Evolutionary conservation across 1,284 basidiomycete genomes (phyloP), one percentile per base, ranked within the genome.

Genomic region (Chondrostereum purpureum): DNA sequence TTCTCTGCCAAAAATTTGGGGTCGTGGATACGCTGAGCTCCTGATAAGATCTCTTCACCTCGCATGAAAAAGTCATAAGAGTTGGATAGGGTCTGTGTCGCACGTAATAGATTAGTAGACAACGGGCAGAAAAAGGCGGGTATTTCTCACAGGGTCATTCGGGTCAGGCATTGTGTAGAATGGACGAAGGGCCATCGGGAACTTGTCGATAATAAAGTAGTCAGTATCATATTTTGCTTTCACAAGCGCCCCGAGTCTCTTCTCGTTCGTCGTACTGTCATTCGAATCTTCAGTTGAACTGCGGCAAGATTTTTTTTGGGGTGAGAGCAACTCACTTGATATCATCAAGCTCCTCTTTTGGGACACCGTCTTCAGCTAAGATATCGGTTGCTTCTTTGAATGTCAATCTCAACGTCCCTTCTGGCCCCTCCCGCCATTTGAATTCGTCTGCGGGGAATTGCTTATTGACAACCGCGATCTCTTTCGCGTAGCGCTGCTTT

Each of bases 61-160:
- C 95, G 83, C 92, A 99, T 97, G 79, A 99, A 98, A 68, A 99
- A 98, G 70, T 99, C 95, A 67, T 99, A 99, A 37, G 95, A 97
- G 70, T 99, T 98, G 46, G 94, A 96, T 45, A 97, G 76, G 13
- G 80, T 81, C 83, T 92, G 55, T 18, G 27, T 24, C 33, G 22
- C 5, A 23, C 42, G 16, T 10, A 27, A 27, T 24, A 31, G 47
- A 36, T 27, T 13, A 33, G 47, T 39, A 46, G 45, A 36, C 43
- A 38, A 44, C 43, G 35, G 36, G 43, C 34, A 48, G 46, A 27
- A 55, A n/a, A n/a, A n/a, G n/a, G n/a, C 39, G 22, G 33, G 12
- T 21, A 44, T 27, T 17, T 64, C 84, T 56, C 58, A 92, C 90
- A 6, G 88, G 81, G 66, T 96, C 83, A 49, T 78, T 72, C 17